These are phyloP conservation scores for Melanogaster broomeanus DNA, from an alignment of 768 basidiomycete species.

Conservation along the genomic window DNA sequence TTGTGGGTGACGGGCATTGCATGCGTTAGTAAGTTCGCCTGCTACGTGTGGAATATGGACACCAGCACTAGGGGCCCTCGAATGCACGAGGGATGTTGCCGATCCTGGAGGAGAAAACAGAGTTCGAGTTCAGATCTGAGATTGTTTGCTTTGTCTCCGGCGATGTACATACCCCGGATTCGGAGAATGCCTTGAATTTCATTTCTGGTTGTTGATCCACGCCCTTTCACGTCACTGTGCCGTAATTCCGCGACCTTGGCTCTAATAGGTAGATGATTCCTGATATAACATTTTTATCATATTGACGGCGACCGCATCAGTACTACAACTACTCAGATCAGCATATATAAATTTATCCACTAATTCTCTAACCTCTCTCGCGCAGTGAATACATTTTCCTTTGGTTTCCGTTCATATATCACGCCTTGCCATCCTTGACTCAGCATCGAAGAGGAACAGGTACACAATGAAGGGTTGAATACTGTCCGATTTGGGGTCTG, in stretches of 20 bases:
- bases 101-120: too few species aligned
- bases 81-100: neutral
- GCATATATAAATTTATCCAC: too few species aligned
- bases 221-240: neutral
- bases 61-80: too few species aligned
- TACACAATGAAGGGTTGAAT: neutral
- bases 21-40: too few species aligned
- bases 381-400: too few species aligned
- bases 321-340: neutral
- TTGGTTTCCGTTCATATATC: too few species aligned
- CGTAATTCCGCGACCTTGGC: neutral
- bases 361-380: too few species aligned
- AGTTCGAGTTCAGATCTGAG: conserved; percentile 27
- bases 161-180: conserved; percentile 32
- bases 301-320: neutral
- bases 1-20: too few species aligned
- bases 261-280: neutral
- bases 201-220: conserved; percentile 4
- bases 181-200: conserved; percentile 26
- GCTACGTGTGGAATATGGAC: neutral
- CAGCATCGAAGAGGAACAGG: neutral
- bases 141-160: conserved; percentile 34
- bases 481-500: neutral
- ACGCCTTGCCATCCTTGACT: too few species aligned
- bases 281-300: too few species aligned